Evolutionary conservation across 2,329 filamentous ascomycete species (phyloP), one percentile per base, ranked within the genome.

Genomic region (Scedosporium aurantiacum): DNA sequence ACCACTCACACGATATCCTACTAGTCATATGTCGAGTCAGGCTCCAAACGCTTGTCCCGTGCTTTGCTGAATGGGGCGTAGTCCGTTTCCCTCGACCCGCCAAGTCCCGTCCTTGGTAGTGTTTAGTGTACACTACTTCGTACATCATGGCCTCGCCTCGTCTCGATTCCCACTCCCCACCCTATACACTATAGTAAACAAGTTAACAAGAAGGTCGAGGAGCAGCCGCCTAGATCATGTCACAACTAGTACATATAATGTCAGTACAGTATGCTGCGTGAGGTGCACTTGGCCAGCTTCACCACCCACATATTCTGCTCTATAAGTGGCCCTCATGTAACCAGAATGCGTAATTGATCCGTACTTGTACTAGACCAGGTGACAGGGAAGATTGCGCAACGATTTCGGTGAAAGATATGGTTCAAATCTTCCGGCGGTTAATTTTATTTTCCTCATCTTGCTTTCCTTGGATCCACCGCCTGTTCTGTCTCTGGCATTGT

Each of bases 301-400:
- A 37, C 32, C 32, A 37, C 32, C 32, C 32, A 37, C 10, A 10
- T 37, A 12, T 37, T 37, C 32, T 37, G 8, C 16, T 47, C n/a
- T 47, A 12, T 21, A n/a, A 21, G 43, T 21, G 43, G 43, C 16
- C 32, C 10, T 12, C 32, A 37, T 12, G 32, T 37, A 37, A 10
- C 32, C 43, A 47, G 43, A 18, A n/a, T 18, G 43, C n/a, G 43
- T 47, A 47, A 37, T 47, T 47, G 18, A 47, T 54, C 21, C 18
- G 18, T 54, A 23, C 50, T 23, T 14, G 50, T 16, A 37, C 23
- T 14, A 54, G 16, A 47, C 16, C 18, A 23, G 23, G 50, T 16
- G 50, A 54, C 50, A 54, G 50, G 50, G 50, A 54, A 54, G 50
- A 54, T 54, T 54, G 27, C 50, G 50, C 50, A 54, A 54, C 50